Base-by-base conservation (phyloP, 192 early-diverging fungal species). In the Nowakowskiella sp. region DNA sequence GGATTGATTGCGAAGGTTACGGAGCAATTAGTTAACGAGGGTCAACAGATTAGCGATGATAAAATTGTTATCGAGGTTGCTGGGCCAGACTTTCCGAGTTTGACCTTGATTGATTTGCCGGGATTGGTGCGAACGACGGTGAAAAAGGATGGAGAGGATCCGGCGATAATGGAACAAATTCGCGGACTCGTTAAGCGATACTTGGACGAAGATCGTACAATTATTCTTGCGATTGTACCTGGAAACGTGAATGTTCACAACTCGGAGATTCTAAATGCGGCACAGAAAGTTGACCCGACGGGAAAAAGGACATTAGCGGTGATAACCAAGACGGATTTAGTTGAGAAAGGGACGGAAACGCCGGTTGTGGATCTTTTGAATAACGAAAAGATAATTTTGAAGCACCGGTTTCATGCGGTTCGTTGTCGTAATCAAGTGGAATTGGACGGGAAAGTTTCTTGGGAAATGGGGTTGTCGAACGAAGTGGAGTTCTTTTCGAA, bases 171-270 rank as follows among this genome's bases (percentile, higher is more conserved):
- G 27, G n/a, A 45, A 24, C 24, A 30, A 7, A 53, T 66, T 24
- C 27, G 42, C n/a, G 42, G 10, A 28, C 31, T 68, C 3, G 62
- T 51, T 6, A 42, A 51, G 1, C 33, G 55, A 16, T 66, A 61
- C 44, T 31, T 68, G 27, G 22, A 33, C 7, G 26, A 59, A 22
- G n/a, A 33, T 4, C 16, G 57, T 5, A 66, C 61, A 6, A 58
- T 68, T 24, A 55, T 66, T 30, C 57, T 68, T 8, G 66, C 66
- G 0, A 58, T 68, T 7, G 30, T 65, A 16, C 66, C 66, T 4
- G 66, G 61, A 29, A 66, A 53, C 52, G 50, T 34, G 6, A 62
- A 68, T 47, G 39, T 68, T 16, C 44, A 49, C 54, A 66, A 42
- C 28, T 45, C 31, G 19, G 44, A 54, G 25, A 54, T 68, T 33